Evolutionary conservation across 23 red algal species (phyloP), one percentile per base, ranked within the genome.

Genomic region (Gracilariopsis chorda): DNA sequence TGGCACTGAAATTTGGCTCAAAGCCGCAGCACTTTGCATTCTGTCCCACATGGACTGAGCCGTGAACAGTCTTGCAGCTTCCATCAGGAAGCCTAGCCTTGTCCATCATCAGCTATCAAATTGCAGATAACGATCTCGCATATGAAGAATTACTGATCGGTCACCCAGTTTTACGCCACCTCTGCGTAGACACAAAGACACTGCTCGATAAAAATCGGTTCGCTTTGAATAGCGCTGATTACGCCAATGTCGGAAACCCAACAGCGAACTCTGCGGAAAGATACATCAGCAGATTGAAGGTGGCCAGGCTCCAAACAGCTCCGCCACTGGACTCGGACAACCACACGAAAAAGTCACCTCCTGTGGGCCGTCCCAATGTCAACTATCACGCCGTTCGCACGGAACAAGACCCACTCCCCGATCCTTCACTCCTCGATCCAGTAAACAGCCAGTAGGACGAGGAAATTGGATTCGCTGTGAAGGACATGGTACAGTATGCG

Each of bases 401-500:
- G 7, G 77, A 81, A 58, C 8, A 81, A 58, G 77, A 81, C 47
- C 0, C 1, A 25, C 42, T 81, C 10, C 77, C 51, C 41, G 45
- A 81, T 40, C 77, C 78, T 13, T 83, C 51, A 16, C 45, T 83
- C 20, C 48, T 83, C 20, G 78, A 83, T 21, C 78, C 51, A 13
- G 51, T 63, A 12, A 24, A 62, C 21, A n/a, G 16, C 12, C 23
- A 83, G 21, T 21, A 59, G 51, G 20, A 63, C 21, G 51, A 62
- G 12, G 0, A 0, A 13, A 0, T 83, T 14, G 12, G 17, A 68
- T 48, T 19, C 17, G 78, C 78, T 32, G n/a, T 83, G 12, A 33
- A 0, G 16, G n/a, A 63, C 19, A 20, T 83, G 37, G 9, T 24
- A 13, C 24, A 81, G 0, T 9, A 8, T 12, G 9, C 77, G 51